A percentile compares a stretch with the other conserved stretches of the same genome.
These are phyloP conservation scores for Coemansia reversa DNA, from an alignment of 192 early-diverging fungal genomes.

Conservation along the genomic window DNA sequence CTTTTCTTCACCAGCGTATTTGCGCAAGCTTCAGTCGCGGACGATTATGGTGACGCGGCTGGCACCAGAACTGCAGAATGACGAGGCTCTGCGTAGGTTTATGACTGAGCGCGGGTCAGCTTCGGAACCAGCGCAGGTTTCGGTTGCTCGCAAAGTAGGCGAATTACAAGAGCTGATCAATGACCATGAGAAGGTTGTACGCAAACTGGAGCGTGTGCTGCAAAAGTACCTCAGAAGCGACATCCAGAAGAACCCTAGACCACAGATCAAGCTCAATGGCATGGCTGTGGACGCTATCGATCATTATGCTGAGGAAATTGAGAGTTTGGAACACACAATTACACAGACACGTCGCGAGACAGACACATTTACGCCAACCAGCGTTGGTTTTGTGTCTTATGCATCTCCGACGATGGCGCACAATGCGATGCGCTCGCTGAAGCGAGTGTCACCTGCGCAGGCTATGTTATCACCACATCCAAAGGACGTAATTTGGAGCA, in stretches of 20 bases:
- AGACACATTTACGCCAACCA: conserved; percentile 57
- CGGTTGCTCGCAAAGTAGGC: conserved; percentile 66
- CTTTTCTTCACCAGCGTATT: conserved; percentile 62
- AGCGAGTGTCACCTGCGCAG: conserved; percentile 17
- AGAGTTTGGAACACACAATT: conserved; percentile 58
- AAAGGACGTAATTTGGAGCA: conserved; percentile 76
- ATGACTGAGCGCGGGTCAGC: conserved; percentile 45
- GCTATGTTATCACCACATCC: conserved; percentile 63
- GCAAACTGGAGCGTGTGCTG: conserved; percentile 64
- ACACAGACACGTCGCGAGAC: conserved; percentile 51
- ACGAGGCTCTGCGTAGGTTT: conserved; percentile 56
- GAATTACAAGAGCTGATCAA: conserved; percentile 65
- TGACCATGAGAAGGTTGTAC: conserved; percentile 63
- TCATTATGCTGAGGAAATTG: conserved; percentile 65
- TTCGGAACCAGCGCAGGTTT: conserved; percentile 56
- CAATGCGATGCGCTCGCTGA: conserved; percentile 38
- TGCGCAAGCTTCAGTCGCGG: conserved; percentile 63
- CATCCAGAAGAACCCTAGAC: conserved; percentile 36
- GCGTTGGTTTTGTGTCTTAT: conserved; percentile 72
- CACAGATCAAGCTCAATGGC: conserved; percentile 45
- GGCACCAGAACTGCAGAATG: conserved; percentile 58
- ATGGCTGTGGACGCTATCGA: conserved; percentile 68
- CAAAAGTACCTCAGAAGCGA: conserved; percentile 55
- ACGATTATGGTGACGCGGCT: conserved; percentile 68
- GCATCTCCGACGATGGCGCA: conserved; percentile 56